phyloP scores from a whole-genome alignment of 331 rosid species.

The Cydonia oblonga region DNA sequence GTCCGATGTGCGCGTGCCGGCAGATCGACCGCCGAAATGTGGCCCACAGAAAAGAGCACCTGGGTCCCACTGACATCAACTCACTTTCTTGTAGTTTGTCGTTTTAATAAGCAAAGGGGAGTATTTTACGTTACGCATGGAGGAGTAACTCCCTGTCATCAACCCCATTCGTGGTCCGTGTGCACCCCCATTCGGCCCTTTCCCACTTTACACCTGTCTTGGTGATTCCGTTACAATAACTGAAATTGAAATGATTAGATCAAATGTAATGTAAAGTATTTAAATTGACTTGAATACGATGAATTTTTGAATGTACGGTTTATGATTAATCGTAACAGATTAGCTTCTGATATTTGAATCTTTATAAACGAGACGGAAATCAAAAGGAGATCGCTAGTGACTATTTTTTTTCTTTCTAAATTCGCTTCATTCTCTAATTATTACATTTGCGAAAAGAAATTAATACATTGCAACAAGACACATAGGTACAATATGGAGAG shows the following conservation, averaged over 20 bases:
- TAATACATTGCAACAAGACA: no score
- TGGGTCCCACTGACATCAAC: constrained; percentile 41
- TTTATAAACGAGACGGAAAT: no score
- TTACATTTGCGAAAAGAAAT: no score
- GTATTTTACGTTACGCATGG: no score
- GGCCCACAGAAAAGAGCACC: neutral
- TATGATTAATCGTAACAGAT: no score
- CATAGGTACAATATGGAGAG: no score
- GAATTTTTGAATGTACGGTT: no score
- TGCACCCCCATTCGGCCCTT: neutral
- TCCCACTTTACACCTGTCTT: neutral
- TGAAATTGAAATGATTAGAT: neutral
- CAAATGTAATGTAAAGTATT: neutral
- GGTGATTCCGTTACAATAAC: no score
- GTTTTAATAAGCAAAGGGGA: no score
- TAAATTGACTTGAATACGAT: neutral
- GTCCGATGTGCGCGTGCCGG: constrained; percentile 7
- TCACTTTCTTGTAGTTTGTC: neutral
- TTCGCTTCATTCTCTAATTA: no score
- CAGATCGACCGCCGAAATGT: constrained; percentile 15
- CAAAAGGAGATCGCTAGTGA: neutral
- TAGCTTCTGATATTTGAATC: no score
- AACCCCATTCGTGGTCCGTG: neutral
- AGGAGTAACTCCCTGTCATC: neutral
- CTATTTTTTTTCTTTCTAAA: no score